A percentile compares a stretch with the other conserved stretches of the same genome.
phyloP scores from a whole-genome alignment of 2,329 filamentous ascomycete species.

The Ceratocystis papillata region DNA sequence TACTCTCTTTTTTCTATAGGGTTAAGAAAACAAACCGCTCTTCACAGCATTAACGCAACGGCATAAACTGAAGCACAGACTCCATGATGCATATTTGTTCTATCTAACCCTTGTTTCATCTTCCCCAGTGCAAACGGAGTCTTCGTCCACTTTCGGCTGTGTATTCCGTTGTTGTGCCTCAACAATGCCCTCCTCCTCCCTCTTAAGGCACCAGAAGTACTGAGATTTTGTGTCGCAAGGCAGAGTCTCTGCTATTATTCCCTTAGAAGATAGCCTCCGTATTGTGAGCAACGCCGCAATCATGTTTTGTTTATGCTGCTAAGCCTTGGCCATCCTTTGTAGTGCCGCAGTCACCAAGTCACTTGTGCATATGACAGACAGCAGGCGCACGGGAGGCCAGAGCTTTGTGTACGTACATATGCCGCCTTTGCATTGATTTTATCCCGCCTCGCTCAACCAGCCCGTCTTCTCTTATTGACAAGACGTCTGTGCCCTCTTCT shows the following conservation, averaged over 20 bases:
- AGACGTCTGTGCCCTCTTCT: too few relatives aligned
- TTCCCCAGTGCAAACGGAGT: background rate
- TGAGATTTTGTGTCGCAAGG: too few relatives aligned
- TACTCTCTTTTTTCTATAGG: background rate
- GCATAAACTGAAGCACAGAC: background rate
- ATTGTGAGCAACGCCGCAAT: background rate
- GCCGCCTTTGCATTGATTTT: too few relatives aligned
- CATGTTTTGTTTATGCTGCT: too few relatives aligned
- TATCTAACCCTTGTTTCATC: background rate
- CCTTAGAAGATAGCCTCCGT: background rate
- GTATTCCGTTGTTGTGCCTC: background rate
- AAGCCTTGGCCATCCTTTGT: too few relatives aligned
- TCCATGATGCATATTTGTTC: background rate
- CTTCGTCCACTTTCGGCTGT: background rate
- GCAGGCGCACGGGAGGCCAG: too few relatives aligned
- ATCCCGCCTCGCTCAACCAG: too few relatives aligned
- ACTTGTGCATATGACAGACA: too few relatives aligned
- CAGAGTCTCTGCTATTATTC: background rate
- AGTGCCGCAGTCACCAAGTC: too few relatives aligned
- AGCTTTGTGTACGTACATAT: too few relatives aligned
- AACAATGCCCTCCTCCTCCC: background rate
- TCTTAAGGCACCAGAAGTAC: too few relatives aligned
- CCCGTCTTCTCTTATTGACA: too few relatives aligned
- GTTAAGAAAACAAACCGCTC: background rate
- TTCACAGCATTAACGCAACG: background rate